Evolutionary conservation across 805 yeast genomes (phyloP).

Genomic region (Zygosaccharomyces bailii): DNA sequence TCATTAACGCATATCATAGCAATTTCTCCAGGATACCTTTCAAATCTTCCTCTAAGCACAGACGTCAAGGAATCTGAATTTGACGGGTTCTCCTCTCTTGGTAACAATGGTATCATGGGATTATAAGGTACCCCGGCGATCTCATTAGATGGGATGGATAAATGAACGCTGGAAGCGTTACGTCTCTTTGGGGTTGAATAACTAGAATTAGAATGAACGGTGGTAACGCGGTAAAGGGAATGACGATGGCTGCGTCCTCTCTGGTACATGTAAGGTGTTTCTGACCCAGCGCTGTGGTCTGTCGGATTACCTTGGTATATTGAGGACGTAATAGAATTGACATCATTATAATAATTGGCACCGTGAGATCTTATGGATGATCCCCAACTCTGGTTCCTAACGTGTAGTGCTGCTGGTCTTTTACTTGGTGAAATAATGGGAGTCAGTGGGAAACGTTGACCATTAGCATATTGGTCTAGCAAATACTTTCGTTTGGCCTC

Average conservation of each 20-base stretch:
- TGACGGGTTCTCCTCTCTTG: constrained; percentile 43
- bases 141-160: constrained; percentile 35
- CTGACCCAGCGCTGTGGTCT: constrained; percentile 12
- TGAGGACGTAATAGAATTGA: constrained; percentile 32
- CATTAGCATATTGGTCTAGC: constrained; percentile 20
- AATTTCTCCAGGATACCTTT: constrained; percentile 56
- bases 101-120: constrained; percentile 36
- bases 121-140: constrained; percentile 21
- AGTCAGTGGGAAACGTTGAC: constrained; percentile 11
- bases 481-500: constrained; percentile 47
- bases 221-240: constrained; percentile 32
- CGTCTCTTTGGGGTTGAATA: constrained; percentile 17
- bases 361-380: constrained; percentile 9
- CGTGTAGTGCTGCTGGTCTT: constrained; percentile 6
- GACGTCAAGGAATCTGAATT: constrained; percentile 63
- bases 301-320: constrained; percentile 14
- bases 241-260: constrained; percentile 8
- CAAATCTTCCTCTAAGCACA: constrained; percentile 70
- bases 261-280: constrained; percentile 4
- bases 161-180: constrained; percentile 24
- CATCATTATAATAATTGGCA: constrained; percentile 21
- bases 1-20: constrained; percentile 72
- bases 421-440: constrained; percentile 11
- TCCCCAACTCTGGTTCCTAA: constrained; percentile 14
- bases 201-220: constrained; percentile 29